Percentiles rank a stretch among this genome's conserved stretches.
Conservation (phyloP, 2,329 filamentous ascomycete genomes). For the Pseudopithomyces chartarum region DNA sequence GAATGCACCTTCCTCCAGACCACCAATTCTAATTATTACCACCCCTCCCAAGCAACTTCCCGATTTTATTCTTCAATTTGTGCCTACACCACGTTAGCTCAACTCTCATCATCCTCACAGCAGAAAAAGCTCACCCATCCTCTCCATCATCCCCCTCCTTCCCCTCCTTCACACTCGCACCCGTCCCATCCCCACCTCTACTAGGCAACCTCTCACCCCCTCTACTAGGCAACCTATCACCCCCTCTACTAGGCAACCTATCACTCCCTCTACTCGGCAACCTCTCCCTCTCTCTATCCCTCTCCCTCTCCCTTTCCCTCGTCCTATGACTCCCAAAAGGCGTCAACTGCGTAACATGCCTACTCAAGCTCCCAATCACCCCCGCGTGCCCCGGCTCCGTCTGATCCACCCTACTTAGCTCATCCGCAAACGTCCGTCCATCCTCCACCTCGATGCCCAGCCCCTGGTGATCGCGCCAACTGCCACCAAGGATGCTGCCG, state of each 20-base stretch:
- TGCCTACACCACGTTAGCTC: too few relatives aligned
- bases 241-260: not conserved
- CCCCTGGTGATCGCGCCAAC: conserved; percentile 19
- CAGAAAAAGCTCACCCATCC: too few relatives aligned
- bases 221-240: too few relatives aligned
- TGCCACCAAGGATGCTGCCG: conserved; percentile 31
- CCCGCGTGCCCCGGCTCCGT: conserved; percentile 41
- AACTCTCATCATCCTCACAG: too few relatives aligned
- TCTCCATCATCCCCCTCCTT: too few relatives aligned
- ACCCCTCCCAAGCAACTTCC: conserved; percentile 1
- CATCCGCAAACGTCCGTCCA: conserved; percentile 42
- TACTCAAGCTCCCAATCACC: conserved; percentile 38
- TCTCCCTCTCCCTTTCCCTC: conserved; percentile 19
- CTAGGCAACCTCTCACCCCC: conserved; percentile 9
- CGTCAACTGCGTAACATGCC: conserved; percentile 39
- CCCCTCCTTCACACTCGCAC: too few relatives aligned
- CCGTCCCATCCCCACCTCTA: too few relatives aligned
- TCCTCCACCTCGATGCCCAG: conserved; percentile 31
- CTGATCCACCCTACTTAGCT: conserved; percentile 41
- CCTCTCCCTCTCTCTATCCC: conserved; percentile 11
- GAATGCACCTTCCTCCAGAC: not conserved
- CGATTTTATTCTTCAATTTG: not conserved
- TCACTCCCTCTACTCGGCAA: conserved; percentile 18
- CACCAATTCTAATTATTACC: not conserved
- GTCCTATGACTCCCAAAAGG: conserved; percentile 28